phyloP scores from a whole-genome alignment of 2,329 filamentous ascomycete genomes.

The Incumbomyces lentus region DNA sequence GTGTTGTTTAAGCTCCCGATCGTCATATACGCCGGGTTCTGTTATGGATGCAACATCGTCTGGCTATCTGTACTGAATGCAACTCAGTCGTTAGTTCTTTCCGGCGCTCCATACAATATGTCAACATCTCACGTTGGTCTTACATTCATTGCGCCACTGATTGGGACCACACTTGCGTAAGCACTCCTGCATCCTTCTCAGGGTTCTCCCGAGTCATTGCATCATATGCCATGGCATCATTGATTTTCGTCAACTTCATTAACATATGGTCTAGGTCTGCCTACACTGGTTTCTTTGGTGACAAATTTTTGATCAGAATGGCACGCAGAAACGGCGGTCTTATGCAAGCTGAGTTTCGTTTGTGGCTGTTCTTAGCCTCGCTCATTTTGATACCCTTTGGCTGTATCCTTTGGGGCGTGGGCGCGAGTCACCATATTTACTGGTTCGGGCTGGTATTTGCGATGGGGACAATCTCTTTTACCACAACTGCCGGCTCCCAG shows the following conservation, averaged over 20 bases:
- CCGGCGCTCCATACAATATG: slow-evolving; percentile 29
- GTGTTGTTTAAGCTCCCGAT: slow-evolving; percentile 25
- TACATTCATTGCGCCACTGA: no score
- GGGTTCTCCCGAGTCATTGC: no score
- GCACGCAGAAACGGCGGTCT: slow-evolving; percentile 21
- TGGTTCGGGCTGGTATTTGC: slow-evolving; percentile 41
- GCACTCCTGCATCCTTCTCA: no score
- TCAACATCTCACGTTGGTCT: no score
- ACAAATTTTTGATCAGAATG: slow-evolving; percentile 20
- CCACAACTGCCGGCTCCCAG: no score
- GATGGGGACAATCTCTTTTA: no score
- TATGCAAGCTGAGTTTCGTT: slow-evolving; percentile 21
- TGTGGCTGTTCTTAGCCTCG: slow-evolving; percentile 23
- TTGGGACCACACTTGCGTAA: no score
- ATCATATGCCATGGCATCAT: slow-evolving; percentile 25
- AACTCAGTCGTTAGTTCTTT: slow-evolving; percentile 31
- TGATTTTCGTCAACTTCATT: slow-evolving; percentile 26
- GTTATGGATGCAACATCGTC: slow-evolving; percentile 29
- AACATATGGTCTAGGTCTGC: slow-evolving; percentile 11
- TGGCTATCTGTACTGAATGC: slow-evolving; percentile 37
- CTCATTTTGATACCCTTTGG: slow-evolving; percentile 35
- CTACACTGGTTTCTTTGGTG: slow-evolving; percentile 19
- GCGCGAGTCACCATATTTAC: slow-evolving; percentile 39
- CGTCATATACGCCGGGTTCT: slow-evolving; percentile 31
- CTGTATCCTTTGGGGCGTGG: slow-evolving; percentile 42